Conservation (phyloP, 768 basidiomycete species). For the Pulveroboletus frians region DNA sequence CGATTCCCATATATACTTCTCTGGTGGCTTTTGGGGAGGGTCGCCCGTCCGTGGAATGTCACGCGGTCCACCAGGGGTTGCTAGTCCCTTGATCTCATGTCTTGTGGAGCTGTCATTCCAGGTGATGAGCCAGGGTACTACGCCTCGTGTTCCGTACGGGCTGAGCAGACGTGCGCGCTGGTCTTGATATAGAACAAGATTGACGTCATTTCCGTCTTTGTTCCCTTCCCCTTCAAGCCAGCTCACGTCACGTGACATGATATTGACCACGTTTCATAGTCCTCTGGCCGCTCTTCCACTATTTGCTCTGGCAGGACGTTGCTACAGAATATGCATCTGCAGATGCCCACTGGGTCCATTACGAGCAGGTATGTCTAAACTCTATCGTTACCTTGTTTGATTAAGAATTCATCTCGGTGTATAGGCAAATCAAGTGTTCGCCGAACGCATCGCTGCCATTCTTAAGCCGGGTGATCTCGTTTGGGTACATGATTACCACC, state of each 20-base stretch:
- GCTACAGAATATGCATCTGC: constrained; percentile 84
- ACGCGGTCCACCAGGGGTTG: background rate
- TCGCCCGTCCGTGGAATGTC: constrained; percentile 4
- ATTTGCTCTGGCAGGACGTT: constrained; percentile 96
- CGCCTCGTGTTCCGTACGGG: background rate
- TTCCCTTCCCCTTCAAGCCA: background rate
- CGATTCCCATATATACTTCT: constrained; percentile 12
- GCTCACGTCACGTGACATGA: background rate
- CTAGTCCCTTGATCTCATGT: constrained; percentile 8
- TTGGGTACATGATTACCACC: constrained; percentile 95
- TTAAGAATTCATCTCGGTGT: constrained; percentile 26
- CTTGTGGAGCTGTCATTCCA: background rate
- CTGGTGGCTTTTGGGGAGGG: background rate
- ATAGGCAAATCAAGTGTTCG: constrained; percentile 81
- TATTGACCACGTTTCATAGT: constrained; percentile 40
- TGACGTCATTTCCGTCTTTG: background rate
- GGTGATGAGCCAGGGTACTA: background rate
- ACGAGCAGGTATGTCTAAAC: constrained; percentile 20
- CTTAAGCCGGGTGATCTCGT: constrained; percentile 89
- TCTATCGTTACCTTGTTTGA: background rate
- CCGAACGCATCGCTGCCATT: constrained; percentile 62
- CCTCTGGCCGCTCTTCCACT: constrained; percentile 98
- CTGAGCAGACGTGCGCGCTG: background rate
- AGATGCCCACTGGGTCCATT: constrained; percentile 62
- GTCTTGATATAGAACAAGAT: background rate